Base-by-base conservation (phyloP, 2,329 filamentous ascomycete species). In the Aspergillus bombycis region DNA sequence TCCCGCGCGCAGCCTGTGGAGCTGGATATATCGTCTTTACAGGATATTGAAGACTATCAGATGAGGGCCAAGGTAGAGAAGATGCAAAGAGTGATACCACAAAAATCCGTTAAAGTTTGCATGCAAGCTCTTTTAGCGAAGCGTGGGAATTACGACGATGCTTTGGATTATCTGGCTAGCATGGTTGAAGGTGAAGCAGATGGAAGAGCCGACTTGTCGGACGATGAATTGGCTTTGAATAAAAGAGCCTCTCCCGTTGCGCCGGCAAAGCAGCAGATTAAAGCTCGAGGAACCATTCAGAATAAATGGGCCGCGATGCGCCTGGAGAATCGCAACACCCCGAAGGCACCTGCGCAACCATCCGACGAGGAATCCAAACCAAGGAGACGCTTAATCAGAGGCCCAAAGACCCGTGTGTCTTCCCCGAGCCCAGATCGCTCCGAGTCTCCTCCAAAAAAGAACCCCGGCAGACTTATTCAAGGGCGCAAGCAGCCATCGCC, bases 261-360 rank as follows among this genome's bases (percentile, higher is more conserved):
- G 34, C 74, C 64, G 71, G 84, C 68, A 74, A 86, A 85, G 68
- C 84, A 86, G 66, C 79, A 82, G 57, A 80, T 88, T 36, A 85
- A 86, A 66, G 81, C 80, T 12, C 84, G 84, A 7, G 80, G 80
- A 16, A 83, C 82, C 63, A 87, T 91, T 62, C 82, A 85, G 63
- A 83, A 88, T 64, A 88, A 86, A 71, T 89, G 84, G 80, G 79
- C 81, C 16, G 80, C 81, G 8, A 82, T 81, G 50, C 83, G 84
- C 32, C 36, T 70, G 30, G 69, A 68, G 66, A 76, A 67, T 28
- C 62, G 28, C 50, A 45, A 26, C 62, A 52, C 56, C 46, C 38
- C 67, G 30, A 62, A 62, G 21, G 21, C 32, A 36, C 63, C 34
- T 12, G 55, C 61, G 11, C 67, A 72, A 43, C 60, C 66, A 16